These are phyloP conservation scores for Eleusine coracana DNA, from an alignment of 176 grass and related monocot genomes.

Conservation along the genomic window DNA sequence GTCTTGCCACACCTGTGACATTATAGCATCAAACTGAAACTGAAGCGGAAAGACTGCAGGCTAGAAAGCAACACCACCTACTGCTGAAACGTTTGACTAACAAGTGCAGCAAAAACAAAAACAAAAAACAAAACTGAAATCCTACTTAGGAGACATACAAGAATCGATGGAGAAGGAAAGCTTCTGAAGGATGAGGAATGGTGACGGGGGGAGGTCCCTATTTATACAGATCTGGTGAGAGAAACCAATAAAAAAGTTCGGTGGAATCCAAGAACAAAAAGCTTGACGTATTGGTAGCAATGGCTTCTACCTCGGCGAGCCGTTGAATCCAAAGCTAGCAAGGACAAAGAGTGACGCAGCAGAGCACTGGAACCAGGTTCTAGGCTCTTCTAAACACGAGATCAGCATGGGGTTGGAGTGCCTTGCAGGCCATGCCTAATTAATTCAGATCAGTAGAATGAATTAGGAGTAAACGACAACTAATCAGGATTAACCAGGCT, in stretches of 20 bases:
- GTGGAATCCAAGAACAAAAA: constrained; percentile 24
- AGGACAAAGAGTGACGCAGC: constrained; percentile 35
- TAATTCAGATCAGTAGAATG: neutral
- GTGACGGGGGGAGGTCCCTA: neutral
- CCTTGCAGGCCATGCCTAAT: constrained; percentile 39
- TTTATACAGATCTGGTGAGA: constrained; percentile 47
- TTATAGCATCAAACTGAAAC: neutral
- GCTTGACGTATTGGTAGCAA: constrained; percentile 6
- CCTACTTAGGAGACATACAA: constrained; percentile 18
- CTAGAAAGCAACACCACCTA: neutral
- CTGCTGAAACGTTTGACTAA: neutral
- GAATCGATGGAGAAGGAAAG: constrained; percentile 19
- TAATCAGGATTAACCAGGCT: neutral
- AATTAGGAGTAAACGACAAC: neutral
- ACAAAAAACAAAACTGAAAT: neutral
- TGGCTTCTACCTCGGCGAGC: constrained; percentile 15
- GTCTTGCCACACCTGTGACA: constrained; percentile 6
- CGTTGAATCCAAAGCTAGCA: constrained; percentile 34
- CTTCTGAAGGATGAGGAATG: neutral
- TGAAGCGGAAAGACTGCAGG: too few relatives aligned
- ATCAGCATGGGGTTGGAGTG: constrained; percentile 27
- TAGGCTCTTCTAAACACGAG: constrained; percentile 25
- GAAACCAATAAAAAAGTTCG: constrained; percentile 36
- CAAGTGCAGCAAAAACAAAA: neutral
- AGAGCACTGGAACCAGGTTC: neutral